Evolutionary conservation across 2,329 filamentous ascomycete species (phyloP), one percentile per base, ranked within the genome.

Genomic region (Curvularia lunata): DNA sequence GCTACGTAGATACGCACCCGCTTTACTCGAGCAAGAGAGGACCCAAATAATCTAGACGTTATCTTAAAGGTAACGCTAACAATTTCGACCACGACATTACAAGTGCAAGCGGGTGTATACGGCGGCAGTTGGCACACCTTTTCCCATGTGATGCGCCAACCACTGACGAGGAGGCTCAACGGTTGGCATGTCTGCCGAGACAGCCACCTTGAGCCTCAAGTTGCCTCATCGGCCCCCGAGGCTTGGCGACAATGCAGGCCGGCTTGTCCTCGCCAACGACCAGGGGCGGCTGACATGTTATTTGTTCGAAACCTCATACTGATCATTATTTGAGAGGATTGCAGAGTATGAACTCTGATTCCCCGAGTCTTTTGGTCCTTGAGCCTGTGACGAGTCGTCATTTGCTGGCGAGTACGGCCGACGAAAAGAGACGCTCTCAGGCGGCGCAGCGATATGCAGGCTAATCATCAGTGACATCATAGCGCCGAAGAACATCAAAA

Each of bases 391-490:
- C 18, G 54, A 41, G 38, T 10, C 48, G 58, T 60, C 54, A 60
- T 63, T 65, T 32, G 54, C 57, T 45, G 54, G 48, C 21, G 28
- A 21, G 30, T 13, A 30, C 45, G 42, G 25, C 52, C 52, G 43
- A 21, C 41, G 54, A 48, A 45, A 42, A 30, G 50, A 42, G 40
- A 34, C 32, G 49, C 40, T 43, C 51, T 25, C 48, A 59, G 41
- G 51, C 53, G 57, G 51, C 59, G 62, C 50, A 58, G 58, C 59
- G 54, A 68, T 58, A 64, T 53, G 61, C 60, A 49, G 48, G 57
- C 52, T 61, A 61, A 58, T 61, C 62, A 55, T 21, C 34, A 43
- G 61, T 69, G 61, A 63, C 70, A 66, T 72, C 71, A 73, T 66
- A 48, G 53, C 62, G 61, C 65, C 66, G 54, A 55, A 43, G 23